Base-by-base conservation (phyloP, 257 asterid species). In the Primulina eburnea region DNA sequence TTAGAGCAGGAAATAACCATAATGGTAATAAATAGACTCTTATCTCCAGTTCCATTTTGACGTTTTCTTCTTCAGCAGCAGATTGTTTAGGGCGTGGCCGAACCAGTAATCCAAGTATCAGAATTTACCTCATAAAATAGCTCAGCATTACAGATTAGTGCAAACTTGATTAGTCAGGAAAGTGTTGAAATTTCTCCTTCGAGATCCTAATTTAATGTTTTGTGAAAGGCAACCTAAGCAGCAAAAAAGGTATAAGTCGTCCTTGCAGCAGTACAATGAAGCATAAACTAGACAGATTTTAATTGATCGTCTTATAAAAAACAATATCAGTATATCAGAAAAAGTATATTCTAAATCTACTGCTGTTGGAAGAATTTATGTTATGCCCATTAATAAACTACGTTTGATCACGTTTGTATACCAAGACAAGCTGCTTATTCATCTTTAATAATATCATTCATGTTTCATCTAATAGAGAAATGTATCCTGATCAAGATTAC, bases 181-280 rank as follows among this genome's bases (percentile, higher is more conserved):
- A 69, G 32, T 21, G 70, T 14, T 17, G 59, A 32, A 59, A 60
- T 38, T 40, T 57, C 65, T 64, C 70, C 50, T 24, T 43, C 20
- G 8, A 5, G 60, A 57, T 37, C 73, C 32, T 64, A 76, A 75
- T 82, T 88, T 64, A 92, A 70, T 24, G 97, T 72, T 85, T 82
- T 92, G 88, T 92, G 98, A 77, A 85, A 92, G 40, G 98, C 88
- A 70, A 90, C 98, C 98, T 92, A 88, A 81, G 29, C 35, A 72
- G 53, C 30, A 57, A 68, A 34, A 34, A 34, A 34, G 50, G 61
- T 1, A 64, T 24, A 20, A n/a, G 47, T 73, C 59, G 26, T 56
- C 73, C 28, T 38, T 18, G 37, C 26, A 26, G 62, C 59, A 63
- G 56, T 29, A 24, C 60, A 67, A 32, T 18, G 26, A 67, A 59